Evolutionary conservation across 352 stramenopile genomes (phyloP), one percentile per base, ranked within the genome.

Genomic region (Globisporangium takayamanum): DNA sequence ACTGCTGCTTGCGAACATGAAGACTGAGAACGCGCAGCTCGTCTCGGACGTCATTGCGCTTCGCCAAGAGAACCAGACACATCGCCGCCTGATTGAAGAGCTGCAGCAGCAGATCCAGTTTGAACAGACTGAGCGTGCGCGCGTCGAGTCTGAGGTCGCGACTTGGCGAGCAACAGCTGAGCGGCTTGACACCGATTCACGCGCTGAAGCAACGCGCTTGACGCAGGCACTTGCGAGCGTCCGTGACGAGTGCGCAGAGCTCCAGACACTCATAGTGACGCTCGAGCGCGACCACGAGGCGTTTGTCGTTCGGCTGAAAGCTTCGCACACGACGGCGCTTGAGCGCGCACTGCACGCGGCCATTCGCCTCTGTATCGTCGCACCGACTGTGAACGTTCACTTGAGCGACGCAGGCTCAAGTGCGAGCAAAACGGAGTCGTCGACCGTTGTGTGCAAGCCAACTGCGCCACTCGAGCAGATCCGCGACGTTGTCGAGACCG

Each of bases 331-430:
- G 2, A 50, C 53, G 28, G 57, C 69, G 3, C 48, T 88, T 18
- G 68, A 79, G 33, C 61, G 69, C 11, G 63, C 75, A 0, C 16
- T 85, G 18, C 70, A 85, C 15, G 77, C 72, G 0, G 57, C 73
- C 14, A 72, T 94, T 20, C 76, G 84, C 1, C 65, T 94, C 3
- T 94, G 82, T 36, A 76, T 92, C 1, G 80, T 94, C 15, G 82
- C 84, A n/a, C 84, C 82, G 3, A 94, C 82, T 0, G 82, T 92
- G 7, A 92, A 92, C 48, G 82, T 92, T 15, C 80, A 92, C 53
- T 56, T 94, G 39, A 79, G 69, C 18, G 69, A 76, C 33, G 70
- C 63, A 7, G 26, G 65, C 20, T 57, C 71, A 14, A 60, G 56
- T 48, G 66, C 33, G 15, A 45, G 0, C 49, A 66, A 0, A 26